phyloP scores from a whole-genome alignment of 1,284 basidiomycete species.

The Pyrrhoderma noxium region DNA sequence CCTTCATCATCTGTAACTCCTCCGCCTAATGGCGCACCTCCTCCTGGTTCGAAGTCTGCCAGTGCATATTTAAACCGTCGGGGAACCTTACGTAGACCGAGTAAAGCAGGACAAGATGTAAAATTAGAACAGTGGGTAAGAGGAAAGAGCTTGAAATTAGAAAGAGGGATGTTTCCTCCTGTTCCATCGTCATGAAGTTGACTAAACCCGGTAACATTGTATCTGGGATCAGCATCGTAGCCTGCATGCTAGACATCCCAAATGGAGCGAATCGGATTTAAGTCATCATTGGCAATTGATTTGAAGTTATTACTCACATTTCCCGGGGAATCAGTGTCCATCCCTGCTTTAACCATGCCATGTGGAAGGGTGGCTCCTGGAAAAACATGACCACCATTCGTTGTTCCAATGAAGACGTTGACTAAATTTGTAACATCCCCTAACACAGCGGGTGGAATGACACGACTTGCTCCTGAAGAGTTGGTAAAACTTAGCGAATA shows the following conservation, averaged over 20 bases:
- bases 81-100: constrained; percentile 29
- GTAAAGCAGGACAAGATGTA: constrained; percentile 40
- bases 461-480: too few species aligned
- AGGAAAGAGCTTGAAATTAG: constrained; percentile 56
- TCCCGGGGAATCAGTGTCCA: constrained; percentile 57
- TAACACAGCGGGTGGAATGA: neutral
- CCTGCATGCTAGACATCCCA: constrained; percentile 43
- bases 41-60: neutral
- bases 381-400: constrained; percentile 54
- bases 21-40: neutral
- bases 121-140: constrained; percentile 43
- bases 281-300: neutral
- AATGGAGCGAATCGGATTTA: neutral
- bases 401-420: constrained; percentile 52
- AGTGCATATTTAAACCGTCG: constrained; percentile 1
- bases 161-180: constrained; percentile 48
- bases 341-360: constrained; percentile 58
- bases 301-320: constrained; percentile 34
- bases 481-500: too few species aligned
- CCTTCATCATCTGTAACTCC: constrained; percentile 44
- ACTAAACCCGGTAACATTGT: constrained; percentile 53
- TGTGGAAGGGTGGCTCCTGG: constrained; percentile 60
- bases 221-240: constrained; percentile 40
- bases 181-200: constrained; percentile 58
- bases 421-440: constrained; percentile 32